Evolutionary conservation across 345 rosid genomes (phyloP).

Genomic region (Schrenkiella parvula): DNA sequence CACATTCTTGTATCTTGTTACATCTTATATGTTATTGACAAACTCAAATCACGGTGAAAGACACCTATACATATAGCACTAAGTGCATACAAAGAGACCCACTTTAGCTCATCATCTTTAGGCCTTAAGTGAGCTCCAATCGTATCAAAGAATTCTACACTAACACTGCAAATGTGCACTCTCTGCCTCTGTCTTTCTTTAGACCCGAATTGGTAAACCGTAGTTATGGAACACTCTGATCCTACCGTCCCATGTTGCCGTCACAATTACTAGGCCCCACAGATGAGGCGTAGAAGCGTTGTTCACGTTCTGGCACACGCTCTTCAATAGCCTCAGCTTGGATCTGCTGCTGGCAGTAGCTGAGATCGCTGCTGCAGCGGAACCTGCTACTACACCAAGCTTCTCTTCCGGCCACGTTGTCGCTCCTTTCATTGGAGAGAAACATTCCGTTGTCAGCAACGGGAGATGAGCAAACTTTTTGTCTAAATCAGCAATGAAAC

Average conservation of each 20-base stretch:
- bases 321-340: constrained; percentile 56
- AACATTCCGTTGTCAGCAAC: constrained; percentile 41
- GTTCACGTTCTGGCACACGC: constrained; percentile 47
- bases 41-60: constrained; percentile 16
- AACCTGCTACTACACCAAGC: constrained; percentile 40
- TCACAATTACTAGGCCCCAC: constrained; percentile 51
- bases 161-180: constrained; percentile 14
- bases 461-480: constrained; percentile 34
- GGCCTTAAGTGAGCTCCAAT: constrained; percentile 3
- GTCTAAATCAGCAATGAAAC: constrained; percentile 36
- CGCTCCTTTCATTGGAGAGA: constrained; percentile 48
- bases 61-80: constrained; percentile 4
- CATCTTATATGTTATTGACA: neutral
- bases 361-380: constrained; percentile 38
- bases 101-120: constrained; percentile 11
- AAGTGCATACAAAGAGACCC: neutral
- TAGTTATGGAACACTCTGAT: constrained; percentile 70
- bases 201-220: constrained; percentile 65
- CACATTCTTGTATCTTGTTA: neutral
- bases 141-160: constrained; percentile 24
- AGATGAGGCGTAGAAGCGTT: constrained; percentile 46
- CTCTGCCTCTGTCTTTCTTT: neutral
- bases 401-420: constrained; percentile 89
- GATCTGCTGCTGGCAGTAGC: constrained; percentile 43
- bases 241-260: constrained; percentile 79